Conservation (phyloP, 129 eudicot genomes). For the Ambrosia artemisiifolia region DNA sequence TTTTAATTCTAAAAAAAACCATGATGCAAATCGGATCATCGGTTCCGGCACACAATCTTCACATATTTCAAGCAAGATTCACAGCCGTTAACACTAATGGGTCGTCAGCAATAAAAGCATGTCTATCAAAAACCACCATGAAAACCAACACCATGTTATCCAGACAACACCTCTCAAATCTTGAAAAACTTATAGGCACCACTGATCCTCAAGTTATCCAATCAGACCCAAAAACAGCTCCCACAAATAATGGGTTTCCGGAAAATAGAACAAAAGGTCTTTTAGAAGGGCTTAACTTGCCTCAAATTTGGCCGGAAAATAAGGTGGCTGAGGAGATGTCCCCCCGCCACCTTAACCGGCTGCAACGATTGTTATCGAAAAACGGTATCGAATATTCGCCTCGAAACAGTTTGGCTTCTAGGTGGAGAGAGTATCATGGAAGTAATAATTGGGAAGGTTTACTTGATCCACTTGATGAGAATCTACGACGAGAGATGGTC, state of each 20-base stretch:
- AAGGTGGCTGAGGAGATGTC: constrained; percentile 88
- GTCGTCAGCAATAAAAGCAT: constrained; percentile 34
- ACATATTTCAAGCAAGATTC: constrained; percentile 42
- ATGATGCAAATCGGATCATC: constrained; percentile 68
- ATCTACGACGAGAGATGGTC: constrained; percentile 93
- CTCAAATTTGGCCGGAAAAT: constrained; percentile 66
- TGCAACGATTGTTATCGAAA: constrained; percentile 52
- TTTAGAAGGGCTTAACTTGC: constrained; percentile 51
- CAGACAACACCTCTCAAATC: constrained; percentile 50
- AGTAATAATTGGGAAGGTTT: constrained; percentile 73
- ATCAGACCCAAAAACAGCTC: constrained; percentile 27
- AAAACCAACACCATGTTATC: constrained; percentile 25
- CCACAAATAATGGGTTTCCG: constrained; percentile 16
- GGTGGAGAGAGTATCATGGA: constrained; percentile 96
- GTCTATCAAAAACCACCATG: constrained; percentile 16
- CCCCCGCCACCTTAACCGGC: constrained; percentile 65
- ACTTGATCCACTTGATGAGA: constrained; percentile 88
- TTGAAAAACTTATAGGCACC: constrained; percentile 56
- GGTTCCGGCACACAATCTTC: constrained; percentile 52
- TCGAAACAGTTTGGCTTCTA: constrained; percentile 54
- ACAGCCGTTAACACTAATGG: constrained; percentile 46
- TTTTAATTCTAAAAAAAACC: not conserved
- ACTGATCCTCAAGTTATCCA: constrained; percentile 17
- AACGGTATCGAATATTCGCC: constrained; percentile 67
- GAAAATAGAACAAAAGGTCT: constrained; percentile 40